Conservation (phyloP, 306 rosid species). For the Prunus armeniaca region DNA sequence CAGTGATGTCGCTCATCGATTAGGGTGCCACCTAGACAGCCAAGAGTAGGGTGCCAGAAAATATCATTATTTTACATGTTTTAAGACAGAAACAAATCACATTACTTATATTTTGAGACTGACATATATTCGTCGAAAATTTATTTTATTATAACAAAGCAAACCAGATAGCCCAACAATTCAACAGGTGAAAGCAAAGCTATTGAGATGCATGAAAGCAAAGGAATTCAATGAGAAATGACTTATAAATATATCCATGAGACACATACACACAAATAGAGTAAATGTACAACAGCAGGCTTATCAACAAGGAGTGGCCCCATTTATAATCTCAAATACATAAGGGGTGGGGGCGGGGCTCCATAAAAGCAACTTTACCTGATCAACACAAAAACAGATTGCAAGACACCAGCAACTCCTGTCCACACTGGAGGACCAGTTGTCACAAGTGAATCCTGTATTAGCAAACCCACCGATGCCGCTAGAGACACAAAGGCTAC, state of each 20-base stretch:
- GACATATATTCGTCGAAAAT: not conserved
- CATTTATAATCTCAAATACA: not conserved
- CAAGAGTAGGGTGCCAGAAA: not conserved
- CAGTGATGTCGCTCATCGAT: not conserved
- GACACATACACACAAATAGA: not conserved
- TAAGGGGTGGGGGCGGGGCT: not conserved
- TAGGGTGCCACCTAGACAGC: not conserved
- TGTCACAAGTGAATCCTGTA: slow-evolving; percentile 82
- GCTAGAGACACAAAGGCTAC: slow-evolving; percentile 97
- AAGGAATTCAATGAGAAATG: not conserved
- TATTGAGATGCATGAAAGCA: not conserved
- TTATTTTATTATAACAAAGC: not conserved
- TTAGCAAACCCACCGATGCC: slow-evolving; percentile 89
- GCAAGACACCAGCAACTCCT: slow-evolving; percentile 92
- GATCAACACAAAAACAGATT: slow-evolving; percentile 81
- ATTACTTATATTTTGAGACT: not conserved
- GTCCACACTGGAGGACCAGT: slow-evolving; percentile 91
- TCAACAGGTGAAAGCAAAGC: not conserved
- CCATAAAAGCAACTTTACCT: slow-evolving; percentile 44
- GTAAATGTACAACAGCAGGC: not conserved
- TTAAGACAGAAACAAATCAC: not conserved
- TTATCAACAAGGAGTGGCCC: not conserved
- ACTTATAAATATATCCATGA: not conserved
- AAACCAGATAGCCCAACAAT: not conserved
- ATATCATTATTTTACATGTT: not conserved